Evolutionary conservation across 306 rosid species (phyloP), one percentile per base, ranked within the genome.

Genomic region (Ammopiptanthus mongolicus): DNA sequence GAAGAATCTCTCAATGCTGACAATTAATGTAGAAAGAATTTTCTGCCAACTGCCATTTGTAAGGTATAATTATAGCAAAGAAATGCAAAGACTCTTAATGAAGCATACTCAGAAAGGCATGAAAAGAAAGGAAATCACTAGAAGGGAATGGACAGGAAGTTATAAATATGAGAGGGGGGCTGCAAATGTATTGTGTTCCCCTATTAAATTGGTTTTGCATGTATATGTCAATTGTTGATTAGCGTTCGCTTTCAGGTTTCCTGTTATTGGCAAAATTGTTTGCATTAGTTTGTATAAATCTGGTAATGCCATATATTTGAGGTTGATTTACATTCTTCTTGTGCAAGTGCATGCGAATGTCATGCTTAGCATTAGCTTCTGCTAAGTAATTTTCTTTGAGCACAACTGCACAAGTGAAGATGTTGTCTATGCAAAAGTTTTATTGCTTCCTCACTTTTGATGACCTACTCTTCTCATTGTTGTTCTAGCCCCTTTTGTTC

Each of bases 401-500:
- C 73, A 53, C 0, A 0, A 36, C 37, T 19, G 37, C 73, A 53
- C 0, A 0, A 36, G 46, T 19, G 48, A 50, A 55, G 74, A 60
- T 57, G 58, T 22, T 13, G 29, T 53, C 62, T 15, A 18, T 58
- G 59, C 76, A 74, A 77, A 52, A 3, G 36, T 74, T 59, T 51
- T 48, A 34, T 41, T 17, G 8, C 50, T 77, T 79, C 59, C 69
- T 61, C 21, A 10, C 56, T 78, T 65, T 53, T 64, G 47, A 33
- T 68, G 78, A 67, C 83, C 50, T 63, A 17, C 62, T 75, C 23
- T 47, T 29, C 48, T 71, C 75, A 76, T 60, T 62, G 71, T 69
- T 78, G 12, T 82, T 84, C 22, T 90, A 91, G 97, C 86, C 7
- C 5, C 69, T 7, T 89, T 67, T 73, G 79, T 90, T 71, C 67